A percentile compares a stretch with the other conserved stretches of the same genome.
These are phyloP conservation scores for Alternaria brassicae DNA, from an alignment of 2,329 filamentous ascomycete genomes.

Conservation along the genomic window DNA sequence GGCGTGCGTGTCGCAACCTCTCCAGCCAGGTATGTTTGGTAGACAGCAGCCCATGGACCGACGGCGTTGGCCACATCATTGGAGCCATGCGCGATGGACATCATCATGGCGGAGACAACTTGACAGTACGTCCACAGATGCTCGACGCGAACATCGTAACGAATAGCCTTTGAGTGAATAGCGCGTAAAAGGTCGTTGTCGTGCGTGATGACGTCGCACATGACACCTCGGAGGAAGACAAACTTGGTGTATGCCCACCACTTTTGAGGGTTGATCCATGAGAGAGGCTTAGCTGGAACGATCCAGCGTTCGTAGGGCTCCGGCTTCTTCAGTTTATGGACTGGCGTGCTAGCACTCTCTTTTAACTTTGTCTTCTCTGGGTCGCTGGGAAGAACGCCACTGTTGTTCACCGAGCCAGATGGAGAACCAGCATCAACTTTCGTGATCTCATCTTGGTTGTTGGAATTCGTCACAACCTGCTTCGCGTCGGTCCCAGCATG, in stretches of 20 bases:
- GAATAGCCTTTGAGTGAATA: slow-evolving; percentile 53
- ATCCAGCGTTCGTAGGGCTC: slow-evolving; percentile 47
- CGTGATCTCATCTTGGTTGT: slow-evolving; percentile 14
- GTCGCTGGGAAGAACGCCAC: background rate
- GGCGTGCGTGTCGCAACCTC: slow-evolving; percentile 54
- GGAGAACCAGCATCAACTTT: slow-evolving; percentile 11
- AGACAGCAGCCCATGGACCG: slow-evolving; percentile 67
- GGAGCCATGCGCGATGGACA: slow-evolving; percentile 74
- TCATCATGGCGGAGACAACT: slow-evolving; percentile 67
- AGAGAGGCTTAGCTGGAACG: slow-evolving; percentile 43
- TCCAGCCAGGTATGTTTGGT: slow-evolving; percentile 64
- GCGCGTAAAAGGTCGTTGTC: slow-evolving; percentile 49
- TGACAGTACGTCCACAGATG: slow-evolving; percentile 57
- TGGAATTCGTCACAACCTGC: background rate
- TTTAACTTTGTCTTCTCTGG: slow-evolving; percentile 16
- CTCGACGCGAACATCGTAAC: slow-evolving; percentile 57
- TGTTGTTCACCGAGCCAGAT: slow-evolving; percentile 3
- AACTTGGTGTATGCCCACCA: slow-evolving; percentile 54
- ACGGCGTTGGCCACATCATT: slow-evolving; percentile 68
- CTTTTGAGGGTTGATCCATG: slow-evolving; percentile 40
- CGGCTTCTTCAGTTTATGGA: slow-evolving; percentile 31
- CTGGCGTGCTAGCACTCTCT: slow-evolving; percentile 13
- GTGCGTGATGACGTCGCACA: slow-evolving; percentile 52
- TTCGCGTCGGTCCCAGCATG: slow-evolving; percentile 23
- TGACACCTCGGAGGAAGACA: slow-evolving; percentile 54